phyloP scores from a whole-genome alignment of 495 filamentous ascomycete genomes.

The Talaromyces borbonicus region DNA sequence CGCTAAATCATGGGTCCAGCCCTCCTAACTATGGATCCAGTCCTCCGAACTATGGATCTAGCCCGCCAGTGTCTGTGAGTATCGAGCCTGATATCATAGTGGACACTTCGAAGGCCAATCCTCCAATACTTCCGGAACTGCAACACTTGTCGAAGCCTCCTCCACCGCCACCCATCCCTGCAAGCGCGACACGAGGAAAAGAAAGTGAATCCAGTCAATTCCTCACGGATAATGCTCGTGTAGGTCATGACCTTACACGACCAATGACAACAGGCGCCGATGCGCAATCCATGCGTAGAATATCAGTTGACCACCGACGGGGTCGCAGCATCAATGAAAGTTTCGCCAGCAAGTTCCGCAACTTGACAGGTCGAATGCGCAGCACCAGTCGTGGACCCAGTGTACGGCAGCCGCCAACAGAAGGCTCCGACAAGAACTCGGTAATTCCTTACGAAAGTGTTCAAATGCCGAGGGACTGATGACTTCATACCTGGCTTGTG shows the following conservation, averaged over 20 bases:
- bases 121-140: constrained; percentile 70
- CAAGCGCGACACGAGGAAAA: constrained; percentile 27
- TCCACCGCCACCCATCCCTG: constrained; percentile 29
- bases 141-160: constrained; percentile 70
- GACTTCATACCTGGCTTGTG: not conserved
- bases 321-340: constrained; percentile 60
- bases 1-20: constrained; percentile 8
- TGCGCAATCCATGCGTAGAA: constrained; percentile 22
- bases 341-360: constrained; percentile 51
- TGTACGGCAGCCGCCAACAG: constrained; percentile 5
- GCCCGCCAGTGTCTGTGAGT: constrained; percentile 34
- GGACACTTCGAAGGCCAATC: constrained; percentile 23
- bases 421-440: constrained; percentile 3
- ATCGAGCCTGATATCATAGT: constrained; percentile 59
- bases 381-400: constrained; percentile 48
- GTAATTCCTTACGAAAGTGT: constrained; percentile 24
- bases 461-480: constrained; percentile 9
- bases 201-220: constrained; percentile 58
- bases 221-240: constrained; percentile 51
- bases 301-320: constrained; percentile 50
- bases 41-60: constrained; percentile 11
- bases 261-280: constrained; percentile 33
- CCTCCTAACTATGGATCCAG: constrained; percentile 14
- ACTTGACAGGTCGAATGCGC: constrained; percentile 53
- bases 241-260: constrained; percentile 27